These are phyloP conservation scores for Madurella fahalii DNA, from an alignment of 2,329 filamentous ascomycete genomes.

Conservation along the genomic window DNA sequence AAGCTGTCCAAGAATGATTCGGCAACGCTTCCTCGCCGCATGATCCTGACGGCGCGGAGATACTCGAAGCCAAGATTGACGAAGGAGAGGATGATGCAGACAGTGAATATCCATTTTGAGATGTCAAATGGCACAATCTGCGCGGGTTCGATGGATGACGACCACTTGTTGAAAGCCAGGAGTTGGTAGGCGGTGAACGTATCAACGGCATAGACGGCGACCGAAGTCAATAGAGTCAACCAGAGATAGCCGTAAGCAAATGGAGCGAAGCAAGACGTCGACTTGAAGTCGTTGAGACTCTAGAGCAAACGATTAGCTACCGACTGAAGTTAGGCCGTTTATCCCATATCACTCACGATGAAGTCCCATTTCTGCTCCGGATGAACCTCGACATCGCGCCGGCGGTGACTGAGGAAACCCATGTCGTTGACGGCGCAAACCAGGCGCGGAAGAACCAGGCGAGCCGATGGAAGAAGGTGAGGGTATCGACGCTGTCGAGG, in stretches of 20 bases:
- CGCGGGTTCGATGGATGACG: constrained; percentile 72
- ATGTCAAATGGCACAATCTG: constrained; percentile 65
- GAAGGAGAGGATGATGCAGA: constrained; percentile 88
- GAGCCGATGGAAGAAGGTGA: constrained; percentile 7
- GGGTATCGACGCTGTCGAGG: constrained; percentile 25
- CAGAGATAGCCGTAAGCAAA: constrained; percentile 84
- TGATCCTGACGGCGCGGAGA: constrained; percentile 73
- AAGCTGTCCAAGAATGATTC: constrained; percentile 88
- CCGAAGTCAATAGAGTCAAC: constrained; percentile 71
- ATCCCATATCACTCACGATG: constrained; percentile 55
- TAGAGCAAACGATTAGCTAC: constrained; percentile 15
- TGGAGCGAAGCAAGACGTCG: constrained; percentile 68
- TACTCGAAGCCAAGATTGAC: constrained; percentile 77
- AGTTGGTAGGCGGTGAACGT: constrained; percentile 91
- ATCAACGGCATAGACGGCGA: constrained; percentile 84
- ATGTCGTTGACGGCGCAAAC: constrained; percentile 43
- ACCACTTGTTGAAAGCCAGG: constrained; percentile 84
- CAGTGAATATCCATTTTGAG: constrained; percentile 92
- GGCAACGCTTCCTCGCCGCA: constrained; percentile 78
- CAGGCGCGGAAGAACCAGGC: constrained; percentile 13
- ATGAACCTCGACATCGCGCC: constrained; percentile 60
- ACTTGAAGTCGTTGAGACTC: constrained; percentile 72
- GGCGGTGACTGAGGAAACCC: constrained; percentile 60
- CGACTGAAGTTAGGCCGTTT: neutral
- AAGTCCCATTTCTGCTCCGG: constrained; percentile 94